Evolutionary conservation across 495 filamentous ascomycete genomes (phyloP).

Genomic region (Aspergillus homomorphus): DNA sequence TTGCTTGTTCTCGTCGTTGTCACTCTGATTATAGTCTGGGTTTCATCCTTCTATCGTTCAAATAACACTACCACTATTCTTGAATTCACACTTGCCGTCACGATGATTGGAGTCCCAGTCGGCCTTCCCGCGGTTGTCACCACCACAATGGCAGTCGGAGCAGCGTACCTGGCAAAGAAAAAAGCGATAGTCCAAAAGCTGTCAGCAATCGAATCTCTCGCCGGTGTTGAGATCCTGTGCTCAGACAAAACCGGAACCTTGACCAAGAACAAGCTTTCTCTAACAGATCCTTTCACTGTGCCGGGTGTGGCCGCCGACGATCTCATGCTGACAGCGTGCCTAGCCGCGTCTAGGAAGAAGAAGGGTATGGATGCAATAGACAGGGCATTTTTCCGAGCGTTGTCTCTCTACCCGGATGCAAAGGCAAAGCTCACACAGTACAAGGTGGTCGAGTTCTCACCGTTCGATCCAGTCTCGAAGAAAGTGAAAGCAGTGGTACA

Average conservation of each 20-base stretch:
- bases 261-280: conserved; percentile 88
- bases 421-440: conserved; percentile 73
- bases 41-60: conserved; percentile 82
- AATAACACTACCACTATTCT: conserved; percentile 72
- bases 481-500: conserved; percentile 83
- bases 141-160: conserved; percentile 95
- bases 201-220: conserved; percentile 88
- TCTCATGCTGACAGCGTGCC: conserved; percentile 85
- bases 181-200: conserved; percentile 94
- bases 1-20: conserved; percentile 77
- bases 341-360: conserved; percentile 90
- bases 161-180: conserved; percentile 84
- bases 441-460: conserved; percentile 74
- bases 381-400: conserved; percentile 84
- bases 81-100: conserved; percentile 79
- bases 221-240: conserved; percentile 91
- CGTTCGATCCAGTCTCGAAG: conserved; percentile 93
- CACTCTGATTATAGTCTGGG: conserved; percentile 78
- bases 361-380: conserved; percentile 94
- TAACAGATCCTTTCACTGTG: conserved; percentile 80
- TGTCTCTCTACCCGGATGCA: conserved; percentile 73
- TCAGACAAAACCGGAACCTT: conserved; percentile 89
- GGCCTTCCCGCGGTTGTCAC: conserved; percentile 94
- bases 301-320: conserved; percentile 75
- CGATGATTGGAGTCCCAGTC: conserved; percentile 90